Evolutionary conservation across 1,284 basidiomycete species (phyloP), one percentile per base, ranked within the genome.

Genomic region (Leucoagaricus sp.): DNA sequence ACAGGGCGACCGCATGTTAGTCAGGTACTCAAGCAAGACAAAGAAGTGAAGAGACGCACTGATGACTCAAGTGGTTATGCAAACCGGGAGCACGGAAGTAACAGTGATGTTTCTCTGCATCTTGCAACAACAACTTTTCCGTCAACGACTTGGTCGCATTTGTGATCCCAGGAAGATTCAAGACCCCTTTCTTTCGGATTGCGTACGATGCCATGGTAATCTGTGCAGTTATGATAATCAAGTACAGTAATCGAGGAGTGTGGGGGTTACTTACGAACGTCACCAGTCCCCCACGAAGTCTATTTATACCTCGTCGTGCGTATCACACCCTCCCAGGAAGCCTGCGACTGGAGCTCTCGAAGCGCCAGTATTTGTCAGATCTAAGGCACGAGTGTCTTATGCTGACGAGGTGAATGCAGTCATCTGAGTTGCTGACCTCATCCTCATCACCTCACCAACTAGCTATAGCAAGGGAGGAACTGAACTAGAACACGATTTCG

Each of bases 51-150:
- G n/a, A 17, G 17, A 57, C 64, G 54, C 23, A 67, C 67, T 69
- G 67, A 51, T 70, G 65, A 48, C 62, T 77, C n/a, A 87, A 72
- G 67, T 89, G 87, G 64, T 88, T 88, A 64, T 90, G 86, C 44
- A 84, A 76, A 1, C 79, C 77, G 1, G 67, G 56, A 19, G 69
- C 61, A 8, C 78, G 75, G 62, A 77, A 86, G 64, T 82, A 84
- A 61, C 81, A 83, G 62, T 88, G 85, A 62, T 86, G 80, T 8
- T 67, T 65, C 55, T 81, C 71, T 46, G 82, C 75, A 63, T 89
- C 86, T 61, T 80, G 74, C 59, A 79, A 71, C 13, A 89, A 65
- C 1, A 88, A 71, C 17, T 74, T 68, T 60, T 85, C 78, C 0
- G 73, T 70, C 8, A 73, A 64, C 15, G 62, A 65, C 49, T 82